Evolutionary conservation across 129 eudicot species (phyloP).

Genomic region (Chrysanthemum makinoi): DNA sequence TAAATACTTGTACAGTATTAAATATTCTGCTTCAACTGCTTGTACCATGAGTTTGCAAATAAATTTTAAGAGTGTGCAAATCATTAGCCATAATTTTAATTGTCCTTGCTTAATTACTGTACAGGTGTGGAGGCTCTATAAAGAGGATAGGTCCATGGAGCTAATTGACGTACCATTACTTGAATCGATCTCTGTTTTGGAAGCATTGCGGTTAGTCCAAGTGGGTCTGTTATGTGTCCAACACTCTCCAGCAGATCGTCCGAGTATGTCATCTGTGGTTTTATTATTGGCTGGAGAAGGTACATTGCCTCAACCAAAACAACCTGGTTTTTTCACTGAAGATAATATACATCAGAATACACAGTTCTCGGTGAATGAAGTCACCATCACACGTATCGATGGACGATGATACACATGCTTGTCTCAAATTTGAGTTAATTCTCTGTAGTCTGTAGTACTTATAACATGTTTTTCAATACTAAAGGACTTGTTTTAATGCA

Average conservation of each 20-base stretch:
- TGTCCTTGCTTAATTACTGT: neutral
- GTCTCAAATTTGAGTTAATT: neutral
- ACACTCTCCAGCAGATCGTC: slow-evolving; percentile 16
- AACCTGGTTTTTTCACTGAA: slow-evolving; percentile 22
- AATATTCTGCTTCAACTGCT: no score
- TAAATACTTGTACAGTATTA: no score
- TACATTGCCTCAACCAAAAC: slow-evolving; percentile 19
- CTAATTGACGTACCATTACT: slow-evolving; percentile 6
- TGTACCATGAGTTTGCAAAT: no score
- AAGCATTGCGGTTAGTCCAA: slow-evolving; percentile 8
- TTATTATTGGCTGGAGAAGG: slow-evolving; percentile 13
- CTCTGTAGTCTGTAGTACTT: no score
- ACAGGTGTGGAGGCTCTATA: slow-evolving; percentile 30
- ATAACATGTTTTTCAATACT: no score
- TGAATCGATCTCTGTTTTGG: neutral
- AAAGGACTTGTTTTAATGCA: no score
- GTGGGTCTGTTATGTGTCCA: slow-evolving; percentile 33
- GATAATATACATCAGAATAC: neutral
- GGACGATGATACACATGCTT: neutral
- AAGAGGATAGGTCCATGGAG: slow-evolving; percentile 18
- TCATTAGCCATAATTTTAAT: no score
- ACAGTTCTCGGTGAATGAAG: neutral
- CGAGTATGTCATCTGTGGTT: slow-evolving; percentile 22
- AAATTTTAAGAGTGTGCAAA: no score
- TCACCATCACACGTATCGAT: neutral